Evolutionary conservation across 148 eudicot species (phyloP).

Genomic region (Linanthus parryae): DNA sequence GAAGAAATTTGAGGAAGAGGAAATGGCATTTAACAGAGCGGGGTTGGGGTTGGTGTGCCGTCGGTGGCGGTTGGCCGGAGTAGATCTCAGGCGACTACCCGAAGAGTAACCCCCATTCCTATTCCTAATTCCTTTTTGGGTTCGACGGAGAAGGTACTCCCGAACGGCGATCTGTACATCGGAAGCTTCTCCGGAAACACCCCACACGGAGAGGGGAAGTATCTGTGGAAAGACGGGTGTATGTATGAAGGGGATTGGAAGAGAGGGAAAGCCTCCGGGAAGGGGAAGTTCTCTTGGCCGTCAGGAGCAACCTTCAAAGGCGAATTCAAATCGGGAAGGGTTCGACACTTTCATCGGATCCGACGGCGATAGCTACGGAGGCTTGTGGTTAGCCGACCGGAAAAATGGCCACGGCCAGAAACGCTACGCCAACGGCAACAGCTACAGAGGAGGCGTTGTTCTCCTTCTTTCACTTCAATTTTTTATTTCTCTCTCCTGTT

Average conservation of each 20-base stretch:
- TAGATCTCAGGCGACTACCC: slow-evolving; percentile 37
- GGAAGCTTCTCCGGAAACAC: slow-evolving; percentile 56
- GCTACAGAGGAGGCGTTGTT: slow-evolving; percentile 51
- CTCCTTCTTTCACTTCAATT: too few species aligned
- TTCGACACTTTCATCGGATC: slow-evolving; percentile 57
- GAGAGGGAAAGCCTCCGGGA: slow-evolving; percentile 77
- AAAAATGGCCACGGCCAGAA: slow-evolving; percentile 67
- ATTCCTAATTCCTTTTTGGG: not conserved
- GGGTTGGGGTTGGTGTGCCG: too few species aligned
- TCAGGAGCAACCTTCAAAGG: slow-evolving; percentile 88
- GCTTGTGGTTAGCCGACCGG: slow-evolving; percentile 52
- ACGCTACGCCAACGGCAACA: slow-evolving; percentile 69
- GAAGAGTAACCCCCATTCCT: slow-evolving; percentile 47
- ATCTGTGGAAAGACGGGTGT: slow-evolving; percentile 88
- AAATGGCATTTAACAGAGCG: too few species aligned
- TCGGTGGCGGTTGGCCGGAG: too few species aligned
- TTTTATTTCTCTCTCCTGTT: too few species aligned
- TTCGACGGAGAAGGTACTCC: slow-evolving; percentile 37
- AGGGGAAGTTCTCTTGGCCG: slow-evolving; percentile 90
- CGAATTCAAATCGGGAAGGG: slow-evolving; percentile 78
- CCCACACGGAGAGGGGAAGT: slow-evolving; percentile 82
- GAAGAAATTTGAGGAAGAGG: too few species aligned
- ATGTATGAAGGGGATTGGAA: slow-evolving; percentile 96
- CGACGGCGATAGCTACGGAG: slow-evolving; percentile 72
- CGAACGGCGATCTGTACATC: slow-evolving; percentile 86